These are phyloP conservation scores for Leucocoprinus leucothites DNA, from an alignment of 768 basidiomycete species.

Conservation along the genomic window DNA sequence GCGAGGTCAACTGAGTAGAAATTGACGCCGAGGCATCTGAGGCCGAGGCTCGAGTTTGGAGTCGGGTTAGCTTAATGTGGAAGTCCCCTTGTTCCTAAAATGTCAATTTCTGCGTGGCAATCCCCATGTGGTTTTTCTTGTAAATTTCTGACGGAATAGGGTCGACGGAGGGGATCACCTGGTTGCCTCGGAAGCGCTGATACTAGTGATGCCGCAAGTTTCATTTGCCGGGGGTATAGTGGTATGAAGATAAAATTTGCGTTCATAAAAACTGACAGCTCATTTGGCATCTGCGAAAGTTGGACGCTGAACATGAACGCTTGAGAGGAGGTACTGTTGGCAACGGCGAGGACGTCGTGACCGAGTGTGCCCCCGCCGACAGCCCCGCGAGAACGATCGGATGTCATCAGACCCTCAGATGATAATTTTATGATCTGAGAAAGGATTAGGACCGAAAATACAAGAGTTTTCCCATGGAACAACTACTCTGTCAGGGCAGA, in stretches of 20 bases:
- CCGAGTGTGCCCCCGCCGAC: not conserved
- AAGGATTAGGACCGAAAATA: conserved; percentile 4
- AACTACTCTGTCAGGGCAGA: too few relatives aligned
- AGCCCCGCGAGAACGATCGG: conserved; percentile 6
- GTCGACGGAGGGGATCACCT: not conserved
- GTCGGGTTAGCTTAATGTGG: not conserved
- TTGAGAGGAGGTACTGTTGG: not conserved
- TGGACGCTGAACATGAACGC: not conserved
- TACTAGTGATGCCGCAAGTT: not conserved
- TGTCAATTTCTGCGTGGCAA: not conserved
- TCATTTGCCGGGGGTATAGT: not conserved
- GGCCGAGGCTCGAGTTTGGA: not conserved
- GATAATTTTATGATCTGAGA: conserved; percentile 1
- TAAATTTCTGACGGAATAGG: not conserved
- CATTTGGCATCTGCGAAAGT: not conserved
- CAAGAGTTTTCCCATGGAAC: not conserved
- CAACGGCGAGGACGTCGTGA: not conserved
- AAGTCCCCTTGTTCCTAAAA: not conserved
- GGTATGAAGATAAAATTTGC: too few relatives aligned
- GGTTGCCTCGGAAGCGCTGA: not conserved
- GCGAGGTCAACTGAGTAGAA: not conserved
- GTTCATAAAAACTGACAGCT: too few relatives aligned
- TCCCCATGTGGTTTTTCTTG: not conserved
- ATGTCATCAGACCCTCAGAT: conserved; percentile 1
- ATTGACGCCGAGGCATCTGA: not conserved